Evolutionary conservation across 228 moss, liverwort and hornwort genomes (phyloP).

Genomic region (Sphagnum fallax): DNA sequence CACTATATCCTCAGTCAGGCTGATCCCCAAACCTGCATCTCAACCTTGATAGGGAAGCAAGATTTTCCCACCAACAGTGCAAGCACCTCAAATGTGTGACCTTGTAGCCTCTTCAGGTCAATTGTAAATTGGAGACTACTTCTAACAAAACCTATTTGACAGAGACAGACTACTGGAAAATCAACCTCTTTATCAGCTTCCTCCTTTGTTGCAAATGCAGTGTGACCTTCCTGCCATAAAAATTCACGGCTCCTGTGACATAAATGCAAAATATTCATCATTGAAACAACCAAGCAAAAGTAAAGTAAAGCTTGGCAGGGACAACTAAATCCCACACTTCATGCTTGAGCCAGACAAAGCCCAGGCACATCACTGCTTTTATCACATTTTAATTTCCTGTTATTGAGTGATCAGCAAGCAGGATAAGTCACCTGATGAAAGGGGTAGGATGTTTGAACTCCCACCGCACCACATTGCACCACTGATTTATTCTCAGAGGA

Average conservation of each 20-base stretch:
- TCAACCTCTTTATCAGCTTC: slow-evolving; percentile 83
- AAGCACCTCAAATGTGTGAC: no score
- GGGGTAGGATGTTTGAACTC: slow-evolving; percentile 98
- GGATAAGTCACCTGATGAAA: slow-evolving; percentile 66
- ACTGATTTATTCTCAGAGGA: slow-evolving; percentile 88
- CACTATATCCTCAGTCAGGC: no score
- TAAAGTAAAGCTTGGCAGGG: no score
- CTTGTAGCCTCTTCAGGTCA: no score
- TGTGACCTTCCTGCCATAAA: slow-evolving; percentile 98
- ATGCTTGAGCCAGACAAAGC: background rate
- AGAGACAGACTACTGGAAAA: background rate
- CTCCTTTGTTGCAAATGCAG: slow-evolving; percentile 73
- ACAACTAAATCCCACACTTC: no score
- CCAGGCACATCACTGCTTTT: background rate
- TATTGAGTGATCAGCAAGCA: background rate
- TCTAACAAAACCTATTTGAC: background rate
- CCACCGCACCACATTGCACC: slow-evolving; percentile 99
- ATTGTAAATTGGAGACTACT: no score
- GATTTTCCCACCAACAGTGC: no score
- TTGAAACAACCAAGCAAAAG: background rate
- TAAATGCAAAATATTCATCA: background rate
- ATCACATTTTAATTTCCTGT: no score
- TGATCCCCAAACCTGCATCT: no score
- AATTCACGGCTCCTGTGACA: slow-evolving; percentile 89
- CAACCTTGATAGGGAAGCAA: no score